Evolutionary conservation across 2,329 filamentous ascomycete species (phyloP).

Genomic region (Juglanconis sp.): DNA sequence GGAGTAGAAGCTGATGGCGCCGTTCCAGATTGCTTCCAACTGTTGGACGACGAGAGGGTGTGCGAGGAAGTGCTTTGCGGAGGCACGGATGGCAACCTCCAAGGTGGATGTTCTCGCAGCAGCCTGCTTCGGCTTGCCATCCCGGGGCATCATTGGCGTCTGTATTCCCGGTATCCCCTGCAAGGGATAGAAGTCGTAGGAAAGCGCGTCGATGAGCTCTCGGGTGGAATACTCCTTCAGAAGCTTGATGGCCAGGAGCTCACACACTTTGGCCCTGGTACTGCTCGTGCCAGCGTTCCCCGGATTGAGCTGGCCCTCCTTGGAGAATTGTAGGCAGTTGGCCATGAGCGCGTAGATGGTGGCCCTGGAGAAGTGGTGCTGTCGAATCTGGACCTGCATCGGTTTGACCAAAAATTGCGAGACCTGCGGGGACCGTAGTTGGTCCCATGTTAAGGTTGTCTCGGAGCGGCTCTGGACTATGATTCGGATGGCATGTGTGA

Average conservation of each 20-base stretch:
- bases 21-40: slow-evolving; percentile 95
- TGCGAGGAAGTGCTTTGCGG: slow-evolving; percentile 87
- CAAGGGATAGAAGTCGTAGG: slow-evolving; percentile 91
- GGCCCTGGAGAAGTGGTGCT: slow-evolving; percentile 78
- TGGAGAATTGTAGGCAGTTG: slow-evolving; percentile 89
- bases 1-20: slow-evolving; percentile 91
- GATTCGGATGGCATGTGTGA: slow-evolving; percentile 85
- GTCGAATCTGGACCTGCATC: slow-evolving; percentile 84
- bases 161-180: slow-evolving; percentile 65
- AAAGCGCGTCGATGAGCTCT: slow-evolving; percentile 89
- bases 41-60: slow-evolving; percentile 91
- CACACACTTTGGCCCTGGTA: slow-evolving; percentile 84
- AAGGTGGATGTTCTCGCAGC: slow-evolving; percentile 82
- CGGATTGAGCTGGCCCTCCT: slow-evolving; percentile 77
- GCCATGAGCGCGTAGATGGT: slow-evolving; percentile 89
- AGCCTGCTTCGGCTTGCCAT: slow-evolving; percentile 47
- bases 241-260: slow-evolving; percentile 84
- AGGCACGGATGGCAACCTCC: slow-evolving; percentile 88
- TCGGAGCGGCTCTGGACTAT: slow-evolving; percentile 83
- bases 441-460: slow-evolving; percentile 91
- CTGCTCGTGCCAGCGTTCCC: slow-evolving; percentile 80
- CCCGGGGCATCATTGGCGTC: slow-evolving; percentile 36
- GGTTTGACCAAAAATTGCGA: slow-evolving; percentile 95
- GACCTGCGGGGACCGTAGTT: slow-evolving; percentile 90
- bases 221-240: slow-evolving; percentile 85